phyloP scores from a whole-genome alignment of 2,329 filamentous ascomycete species.

The Penicillium sp. region DNA sequence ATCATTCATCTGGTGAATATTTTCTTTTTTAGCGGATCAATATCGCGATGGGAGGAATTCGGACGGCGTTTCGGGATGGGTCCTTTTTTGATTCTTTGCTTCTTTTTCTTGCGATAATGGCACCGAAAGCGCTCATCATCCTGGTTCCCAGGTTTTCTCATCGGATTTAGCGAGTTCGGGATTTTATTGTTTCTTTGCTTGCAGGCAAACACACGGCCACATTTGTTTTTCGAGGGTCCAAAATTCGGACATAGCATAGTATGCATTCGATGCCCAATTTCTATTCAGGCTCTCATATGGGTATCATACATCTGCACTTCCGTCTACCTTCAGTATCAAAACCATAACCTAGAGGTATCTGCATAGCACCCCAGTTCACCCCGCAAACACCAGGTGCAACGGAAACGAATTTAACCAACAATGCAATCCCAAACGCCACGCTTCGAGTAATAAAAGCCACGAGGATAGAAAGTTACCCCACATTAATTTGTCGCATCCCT shows the following conservation, averaged over 20 bases:
- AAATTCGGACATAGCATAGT: not conserved
- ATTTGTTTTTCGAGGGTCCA: not conserved
- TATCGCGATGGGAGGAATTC: constrained; percentile 7
- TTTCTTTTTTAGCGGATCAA: constrained; percentile 13
- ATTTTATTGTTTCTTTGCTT: not conserved
- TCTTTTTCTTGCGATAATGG: not conserved
- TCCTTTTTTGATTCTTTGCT: constrained; percentile 1
- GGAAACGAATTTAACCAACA: not conserved
- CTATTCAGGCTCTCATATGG: not conserved
- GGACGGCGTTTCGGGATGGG: constrained; percentile 17
- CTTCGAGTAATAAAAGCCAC: constrained; percentile 10
- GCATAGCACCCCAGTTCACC: not conserved
- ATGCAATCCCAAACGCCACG: constrained; percentile 25
- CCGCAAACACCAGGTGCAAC: not conserved
- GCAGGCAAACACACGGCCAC: not conserved
- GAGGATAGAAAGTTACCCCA: not conserved
- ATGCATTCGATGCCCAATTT: not conserved
- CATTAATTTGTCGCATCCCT: constrained; percentile 23
- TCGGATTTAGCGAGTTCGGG: constrained; percentile 8
- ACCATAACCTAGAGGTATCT: not conserved
- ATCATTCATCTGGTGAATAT: constrained; percentile 3
- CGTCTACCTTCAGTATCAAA: not conserved
- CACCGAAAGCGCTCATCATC: not conserved
- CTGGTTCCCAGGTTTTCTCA: not conserved
- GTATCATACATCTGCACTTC: constrained; percentile 8